phyloP scores from a whole-genome alignment of 305 asterid genomes.

The Fraxinus sp. region DNA sequence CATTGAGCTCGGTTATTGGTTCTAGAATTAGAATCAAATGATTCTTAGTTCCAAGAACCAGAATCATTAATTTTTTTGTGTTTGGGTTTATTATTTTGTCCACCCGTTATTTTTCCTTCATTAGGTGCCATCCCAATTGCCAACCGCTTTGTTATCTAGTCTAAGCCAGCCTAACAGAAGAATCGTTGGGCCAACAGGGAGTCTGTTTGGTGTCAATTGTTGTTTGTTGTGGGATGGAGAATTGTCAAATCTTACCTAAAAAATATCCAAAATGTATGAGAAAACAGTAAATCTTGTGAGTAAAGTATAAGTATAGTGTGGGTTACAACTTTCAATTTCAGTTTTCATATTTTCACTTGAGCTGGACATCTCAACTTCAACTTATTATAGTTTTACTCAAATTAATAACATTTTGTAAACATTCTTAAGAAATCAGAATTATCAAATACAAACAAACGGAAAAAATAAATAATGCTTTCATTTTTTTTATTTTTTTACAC shows the following conservation, averaged over 20 bases:
- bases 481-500: not conserved
- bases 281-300: not conserved
- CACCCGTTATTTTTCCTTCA: not conserved
- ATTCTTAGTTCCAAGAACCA: too few species aligned
- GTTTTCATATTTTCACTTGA: slow-evolving; percentile 8
- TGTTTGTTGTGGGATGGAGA: slow-evolving; percentile 25
- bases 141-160: not conserved
- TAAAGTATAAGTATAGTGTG: not conserved
- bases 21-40: not conserved
- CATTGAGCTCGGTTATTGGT: too few species aligned
- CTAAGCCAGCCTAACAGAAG: slow-evolving; percentile 16
- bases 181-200: not conserved
- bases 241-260: slow-evolving; percentile 23
- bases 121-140: not conserved
- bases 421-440: not conserved
- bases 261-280: not conserved
- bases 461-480: not conserved
- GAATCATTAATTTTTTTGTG: not conserved
- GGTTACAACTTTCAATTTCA: not conserved
- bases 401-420: not conserved
- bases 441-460: not conserved
- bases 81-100: not conserved
- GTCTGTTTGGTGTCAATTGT: not conserved
- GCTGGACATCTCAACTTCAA: slow-evolving; percentile 28
- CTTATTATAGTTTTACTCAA: not conserved